These are phyloP conservation scores for Orbilia brochopaga DNA, from an alignment of 2,329 filamentous ascomycete genomes.

Conservation along the genomic window DNA sequence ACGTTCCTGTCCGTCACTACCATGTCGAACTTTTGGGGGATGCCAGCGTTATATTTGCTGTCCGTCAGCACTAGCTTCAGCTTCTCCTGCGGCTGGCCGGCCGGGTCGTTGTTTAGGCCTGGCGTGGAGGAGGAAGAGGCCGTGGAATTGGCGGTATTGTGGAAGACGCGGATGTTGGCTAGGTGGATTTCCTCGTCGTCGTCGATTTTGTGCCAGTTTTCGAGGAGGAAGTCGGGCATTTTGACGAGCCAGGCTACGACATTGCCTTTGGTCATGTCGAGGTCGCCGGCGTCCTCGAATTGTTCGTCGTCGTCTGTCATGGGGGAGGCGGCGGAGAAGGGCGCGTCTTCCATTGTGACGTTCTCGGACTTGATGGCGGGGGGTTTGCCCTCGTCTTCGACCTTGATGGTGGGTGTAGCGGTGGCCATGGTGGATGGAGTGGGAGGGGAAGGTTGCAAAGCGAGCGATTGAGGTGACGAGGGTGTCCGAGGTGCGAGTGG, in stretches of 20 bases:
- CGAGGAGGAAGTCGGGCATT: conserved; percentile 79
- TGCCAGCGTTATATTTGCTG: conserved; percentile 67
- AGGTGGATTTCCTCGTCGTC: conserved; percentile 83
- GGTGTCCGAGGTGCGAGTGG: neutral
- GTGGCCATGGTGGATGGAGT: conserved; percentile 29
- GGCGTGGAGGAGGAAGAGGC: neutral
- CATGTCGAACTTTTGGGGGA: conserved; percentile 89
- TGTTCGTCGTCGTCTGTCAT: conserved; percentile 64
- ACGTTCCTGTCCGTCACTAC: conserved; percentile 72
- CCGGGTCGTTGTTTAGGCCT: conserved; percentile 22
- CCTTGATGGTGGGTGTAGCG: conserved; percentile 41
- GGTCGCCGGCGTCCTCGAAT: conserved; percentile 71
- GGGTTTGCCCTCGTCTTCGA: conserved; percentile 40
- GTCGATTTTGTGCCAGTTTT: conserved; percentile 76
- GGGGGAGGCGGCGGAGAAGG: conserved; percentile 5
- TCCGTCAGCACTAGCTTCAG: conserved; percentile 54
- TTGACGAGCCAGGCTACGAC: conserved; percentile 71
- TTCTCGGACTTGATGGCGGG: conserved; percentile 46
- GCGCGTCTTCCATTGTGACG: conserved; percentile 45
- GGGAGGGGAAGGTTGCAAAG: conserved; percentile 8
- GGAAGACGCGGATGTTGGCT: conserved; percentile 70
- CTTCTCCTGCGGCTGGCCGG: conserved; percentile 32
- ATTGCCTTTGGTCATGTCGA: conserved; percentile 64
- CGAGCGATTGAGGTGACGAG: neutral
- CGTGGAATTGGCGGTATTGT: conserved; percentile 9